Evolutionary conservation across 2,329 filamentous ascomycete genomes (phyloP).

Genomic region (Ilyonectria destructans): DNA sequence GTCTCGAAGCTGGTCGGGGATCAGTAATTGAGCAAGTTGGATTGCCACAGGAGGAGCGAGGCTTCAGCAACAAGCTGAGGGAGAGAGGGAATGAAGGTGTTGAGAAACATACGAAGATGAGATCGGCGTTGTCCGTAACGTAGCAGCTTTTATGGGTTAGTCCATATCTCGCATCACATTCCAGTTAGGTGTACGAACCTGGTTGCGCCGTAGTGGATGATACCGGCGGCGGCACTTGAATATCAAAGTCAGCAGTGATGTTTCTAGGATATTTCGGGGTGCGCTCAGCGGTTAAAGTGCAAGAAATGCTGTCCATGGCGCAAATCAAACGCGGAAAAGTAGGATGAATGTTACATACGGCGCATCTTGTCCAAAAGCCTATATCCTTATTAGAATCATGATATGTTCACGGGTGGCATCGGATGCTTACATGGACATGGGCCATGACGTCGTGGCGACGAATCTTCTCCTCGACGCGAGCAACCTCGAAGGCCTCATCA

Average conservation of each 20-base stretch:
- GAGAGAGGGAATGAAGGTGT: not conserved
- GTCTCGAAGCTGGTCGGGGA: slow-evolving; percentile 46
- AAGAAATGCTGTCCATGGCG: not conserved
- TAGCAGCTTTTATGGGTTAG: not conserved
- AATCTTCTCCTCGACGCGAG: slow-evolving; percentile 82
- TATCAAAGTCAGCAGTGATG: not conserved
- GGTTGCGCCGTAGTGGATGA: slow-evolving; percentile 81
- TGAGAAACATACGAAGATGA: slow-evolving; percentile 73
- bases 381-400: slow-evolving; percentile 39
- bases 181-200: not conserved
- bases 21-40: not conserved
- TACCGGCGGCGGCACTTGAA: slow-evolving; percentile 77
- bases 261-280: not conserved
- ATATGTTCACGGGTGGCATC: slow-evolving; percentile 29
- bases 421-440: not conserved
- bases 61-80: not conserved
- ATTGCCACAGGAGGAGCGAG: slow-evolving; percentile 28
- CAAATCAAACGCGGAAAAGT: not conserved
- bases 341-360: not conserved
- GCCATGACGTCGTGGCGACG: slow-evolving; percentile 67
- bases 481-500: slow-evolving; percentile 84
- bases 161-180: not conserved
- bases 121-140: slow-evolving; percentile 65
- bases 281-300: too few relatives aligned
- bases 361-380: not conserved